Evolutionary conservation across 352 stramenopile species (phyloP).

Genomic region (Sclerospora graminicola): DNA sequence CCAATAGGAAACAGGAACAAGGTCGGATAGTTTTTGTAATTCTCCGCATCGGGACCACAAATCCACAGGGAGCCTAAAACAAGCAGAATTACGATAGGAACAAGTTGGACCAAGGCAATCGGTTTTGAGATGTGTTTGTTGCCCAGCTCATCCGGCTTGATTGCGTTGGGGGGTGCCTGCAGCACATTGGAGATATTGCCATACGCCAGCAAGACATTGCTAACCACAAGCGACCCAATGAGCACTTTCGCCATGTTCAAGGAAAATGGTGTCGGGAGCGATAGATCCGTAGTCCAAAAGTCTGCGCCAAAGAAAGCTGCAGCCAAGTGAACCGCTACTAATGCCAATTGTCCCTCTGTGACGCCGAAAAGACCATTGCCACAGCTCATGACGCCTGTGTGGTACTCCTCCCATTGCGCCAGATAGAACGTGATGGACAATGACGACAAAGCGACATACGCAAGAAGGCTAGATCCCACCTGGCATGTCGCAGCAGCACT

Average conservation of each 20-base stretch:
- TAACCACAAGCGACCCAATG: conserved; percentile 43
- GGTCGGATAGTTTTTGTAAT: conserved; percentile 61
- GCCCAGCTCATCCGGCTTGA: conserved; percentile 55
- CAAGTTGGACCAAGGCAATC: conserved; percentile 65
- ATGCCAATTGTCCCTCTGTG: conserved; percentile 72
- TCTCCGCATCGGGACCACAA: conserved; percentile 42
- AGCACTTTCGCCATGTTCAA: conserved; percentile 45
- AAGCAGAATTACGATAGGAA: conserved; percentile 55
- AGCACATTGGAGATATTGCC: conserved; percentile 74
- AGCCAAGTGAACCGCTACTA: conserved; percentile 55
- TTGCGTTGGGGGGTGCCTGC: conserved; percentile 32
- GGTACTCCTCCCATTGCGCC: conserved; percentile 85
- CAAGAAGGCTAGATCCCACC: conserved; percentile 27
- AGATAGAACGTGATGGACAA: conserved; percentile 79
- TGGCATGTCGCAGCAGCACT: conserved; percentile 60
- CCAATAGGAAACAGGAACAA: conserved; percentile 75
- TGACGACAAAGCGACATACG: conserved; percentile 57
- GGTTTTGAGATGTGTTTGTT: conserved; percentile 80
- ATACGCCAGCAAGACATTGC: conserved; percentile 68
- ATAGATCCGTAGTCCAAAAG: conserved; percentile 44
- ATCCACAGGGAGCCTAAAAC: conserved; percentile 63
- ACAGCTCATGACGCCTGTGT: conserved; percentile 85
- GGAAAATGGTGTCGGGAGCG: conserved; percentile 9
- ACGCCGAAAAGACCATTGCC: conserved; percentile 78
- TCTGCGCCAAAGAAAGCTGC: conserved; percentile 42